Conservation (phyloP, 306 rosid species). For the Medicago ruthenica region DNA sequence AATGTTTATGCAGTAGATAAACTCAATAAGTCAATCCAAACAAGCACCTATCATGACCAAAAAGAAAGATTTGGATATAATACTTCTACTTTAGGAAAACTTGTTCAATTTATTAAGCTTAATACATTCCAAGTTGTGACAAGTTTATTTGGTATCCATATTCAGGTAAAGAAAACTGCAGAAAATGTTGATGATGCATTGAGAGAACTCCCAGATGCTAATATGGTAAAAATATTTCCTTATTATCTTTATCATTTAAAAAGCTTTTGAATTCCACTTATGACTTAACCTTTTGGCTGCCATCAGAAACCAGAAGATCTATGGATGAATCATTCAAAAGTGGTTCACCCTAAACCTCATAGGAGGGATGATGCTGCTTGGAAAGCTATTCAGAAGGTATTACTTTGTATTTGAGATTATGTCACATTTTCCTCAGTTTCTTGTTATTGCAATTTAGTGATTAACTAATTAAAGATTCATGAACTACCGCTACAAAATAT, state of each 20-base stretch:
- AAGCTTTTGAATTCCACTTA: slow-evolving; percentile 29
- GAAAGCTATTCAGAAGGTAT: slow-evolving; percentile 83
- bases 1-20: no score
- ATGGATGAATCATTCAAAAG: slow-evolving; percentile 88
- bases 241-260: slow-evolving; percentile 26
- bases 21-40: no score
- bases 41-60: no score
- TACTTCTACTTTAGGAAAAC: not conserved
- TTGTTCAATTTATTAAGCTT: slow-evolving; percentile 24
- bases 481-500: slow-evolving; percentile 18
- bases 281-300: slow-evolving; percentile 39
- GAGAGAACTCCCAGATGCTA: slow-evolving; percentile 95
- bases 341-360: slow-evolving; percentile 93
- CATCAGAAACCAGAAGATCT: slow-evolving; percentile 94
- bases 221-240: slow-evolving; percentile 59
- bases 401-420: slow-evolving; percentile 8
- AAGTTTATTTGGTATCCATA: slow-evolving; percentile 28
- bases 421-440: slow-evolving; percentile 6
- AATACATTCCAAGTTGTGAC: slow-evolving; percentile 25
- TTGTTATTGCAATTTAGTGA: not conserved
- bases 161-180: slow-evolving; percentile 84
- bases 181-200: slow-evolving; percentile 88
- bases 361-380: slow-evolving; percentile 76
- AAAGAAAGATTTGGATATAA: not conserved
- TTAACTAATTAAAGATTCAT: slow-evolving; percentile 22